Conservation (phyloP, 495 filamentous ascomycete species). For the Neurospora africana region DNA sequence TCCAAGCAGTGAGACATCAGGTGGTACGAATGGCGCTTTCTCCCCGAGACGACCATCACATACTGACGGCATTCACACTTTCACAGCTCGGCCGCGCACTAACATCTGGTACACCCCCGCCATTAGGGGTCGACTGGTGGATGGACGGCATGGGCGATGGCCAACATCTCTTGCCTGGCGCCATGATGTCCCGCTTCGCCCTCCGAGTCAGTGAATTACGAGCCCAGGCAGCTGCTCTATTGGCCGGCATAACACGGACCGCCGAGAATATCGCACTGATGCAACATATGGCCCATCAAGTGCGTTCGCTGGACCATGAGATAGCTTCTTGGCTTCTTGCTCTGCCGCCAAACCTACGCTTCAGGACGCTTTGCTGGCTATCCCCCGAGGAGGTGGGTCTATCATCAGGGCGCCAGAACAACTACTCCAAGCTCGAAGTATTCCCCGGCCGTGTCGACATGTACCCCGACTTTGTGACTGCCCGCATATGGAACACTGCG, state of each 20-base stretch:
- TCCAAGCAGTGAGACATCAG: conserved; percentile 37
- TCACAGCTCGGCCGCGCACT: conserved; percentile 33
- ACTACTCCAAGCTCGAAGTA: conserved; percentile 28
- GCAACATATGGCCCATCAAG: conserved; percentile 23
- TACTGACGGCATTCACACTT: background rate
- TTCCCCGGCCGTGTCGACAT: conserved; percentile 44
- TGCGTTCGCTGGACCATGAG: conserved; percentile 30
- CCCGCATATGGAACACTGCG: conserved; percentile 34
- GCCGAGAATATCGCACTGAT: conserved; percentile 26
- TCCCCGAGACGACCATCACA: background rate
- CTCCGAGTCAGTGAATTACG: conserved; percentile 34
- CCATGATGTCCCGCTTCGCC: conserved; percentile 26
- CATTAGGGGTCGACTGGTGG: conserved; percentile 40
- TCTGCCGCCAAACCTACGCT: conserved; percentile 27
- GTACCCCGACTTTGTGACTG: conserved; percentile 38
- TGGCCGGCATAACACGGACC: conserved; percentile 21
- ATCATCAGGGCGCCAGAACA: conserved; percentile 17
- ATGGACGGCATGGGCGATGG: conserved; percentile 24
- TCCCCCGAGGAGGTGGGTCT: conserved; percentile 25
- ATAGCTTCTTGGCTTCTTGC: conserved; percentile 30
- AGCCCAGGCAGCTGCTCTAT: conserved; percentile 25
- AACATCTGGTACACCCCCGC: conserved; percentile 26
- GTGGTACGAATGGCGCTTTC: conserved; percentile 25
- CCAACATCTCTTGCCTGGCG: conserved; percentile 21
- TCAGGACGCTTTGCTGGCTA: conserved; percentile 35